phyloP scores from a whole-genome alignment of 768 basidiomycete genomes.

The Amanita phalloides region DNA sequence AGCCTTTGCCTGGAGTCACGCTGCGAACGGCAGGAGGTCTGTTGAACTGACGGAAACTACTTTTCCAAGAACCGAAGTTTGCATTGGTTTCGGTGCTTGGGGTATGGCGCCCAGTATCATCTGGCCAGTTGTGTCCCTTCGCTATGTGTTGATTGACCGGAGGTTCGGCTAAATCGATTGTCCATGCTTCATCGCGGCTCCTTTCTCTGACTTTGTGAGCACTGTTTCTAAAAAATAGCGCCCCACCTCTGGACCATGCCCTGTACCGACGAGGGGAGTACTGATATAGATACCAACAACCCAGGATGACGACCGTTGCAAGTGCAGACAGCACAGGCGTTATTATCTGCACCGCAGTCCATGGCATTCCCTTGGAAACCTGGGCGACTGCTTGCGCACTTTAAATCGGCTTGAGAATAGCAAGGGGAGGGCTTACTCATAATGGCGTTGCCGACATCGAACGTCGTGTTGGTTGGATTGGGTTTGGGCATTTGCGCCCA shows the following conservation, averaged over 20 bases:
- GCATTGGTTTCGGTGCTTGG: not conserved
- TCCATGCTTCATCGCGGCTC: not conserved
- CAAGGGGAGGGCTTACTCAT: not conserved
- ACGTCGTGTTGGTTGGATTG: conserved; percentile 1
- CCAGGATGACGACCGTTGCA: not conserved
- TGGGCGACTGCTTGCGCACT: not conserved
- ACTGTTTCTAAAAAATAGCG: not conserved
- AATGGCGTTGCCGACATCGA: conserved; percentile 2
- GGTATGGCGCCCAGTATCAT: not conserved
- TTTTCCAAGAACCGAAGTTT: not conserved
- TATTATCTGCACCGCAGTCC: conserved; percentile 1
- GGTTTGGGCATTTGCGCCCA: not conserved
- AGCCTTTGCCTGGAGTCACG: not conserved
- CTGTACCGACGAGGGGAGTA: too few species aligned
- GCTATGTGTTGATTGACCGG: not conserved
- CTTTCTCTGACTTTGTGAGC: not conserved
- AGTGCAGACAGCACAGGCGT: not conserved
- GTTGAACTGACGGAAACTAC: not conserved
- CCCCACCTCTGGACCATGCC: not conserved
- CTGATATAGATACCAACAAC: conserved; percentile 1
- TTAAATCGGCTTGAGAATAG: not conserved
- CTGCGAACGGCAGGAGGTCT: not conserved
- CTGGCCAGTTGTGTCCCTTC: not conserved
- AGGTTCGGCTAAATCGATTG: not conserved
- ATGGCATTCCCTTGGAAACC: not conserved